Base-by-base conservation (phyloP, 768 basidiomycete species). In the Panaeolus cyanescens region DNA sequence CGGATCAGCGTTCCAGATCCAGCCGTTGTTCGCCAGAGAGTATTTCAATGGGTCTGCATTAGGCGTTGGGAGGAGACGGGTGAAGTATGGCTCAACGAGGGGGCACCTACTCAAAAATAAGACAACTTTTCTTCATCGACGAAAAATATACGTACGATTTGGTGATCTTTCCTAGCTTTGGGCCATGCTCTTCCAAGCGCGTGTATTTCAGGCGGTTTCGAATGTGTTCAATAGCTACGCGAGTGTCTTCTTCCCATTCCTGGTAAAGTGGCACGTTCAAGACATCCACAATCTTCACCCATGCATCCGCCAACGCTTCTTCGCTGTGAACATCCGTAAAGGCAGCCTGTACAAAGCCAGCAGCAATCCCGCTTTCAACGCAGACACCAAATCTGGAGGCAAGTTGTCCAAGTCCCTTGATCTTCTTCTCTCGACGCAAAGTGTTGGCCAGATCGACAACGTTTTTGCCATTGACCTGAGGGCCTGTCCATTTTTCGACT, bases 1-100 rank as follows among this genome's bases (percentile, higher is more conserved):
- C 0, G 97, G 96, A 70, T 99, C 89, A 2, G 96, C 96, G 64
- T 90, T 79, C 96, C 97, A 99, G 65, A 99, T 95, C 97, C 97
- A 99, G 2, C 97, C 97, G 71, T 99, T 99, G 75, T 99, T 98
- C 5, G 96, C 97, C 30, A 99, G 79, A 2, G 92, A 89, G 70
- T 95, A 91, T 13, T 83, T 78, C 31, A 79, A 69, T n/a, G 80
- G 83, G 56, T 85, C 81, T 13, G 78, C 72, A 33, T 76, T 62
- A 8, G 73, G 68, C 22, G 68, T 74, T 32, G 79, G 83, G 36
- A 64, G 78, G 12, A 98, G 74, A 25, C 95, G 89, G 1, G 95
- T 98, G 75, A 99, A 99, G 77, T 98, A 98, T 3, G 83, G 75
- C 70, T 99, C 97, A 42, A 94, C 90, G 42, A 99, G 80, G 20